These are phyloP conservation scores for Fonsecaea pedrosoi DNA, from an alignment of 2,329 filamentous ascomycete species.

Conservation along the genomic window DNA sequence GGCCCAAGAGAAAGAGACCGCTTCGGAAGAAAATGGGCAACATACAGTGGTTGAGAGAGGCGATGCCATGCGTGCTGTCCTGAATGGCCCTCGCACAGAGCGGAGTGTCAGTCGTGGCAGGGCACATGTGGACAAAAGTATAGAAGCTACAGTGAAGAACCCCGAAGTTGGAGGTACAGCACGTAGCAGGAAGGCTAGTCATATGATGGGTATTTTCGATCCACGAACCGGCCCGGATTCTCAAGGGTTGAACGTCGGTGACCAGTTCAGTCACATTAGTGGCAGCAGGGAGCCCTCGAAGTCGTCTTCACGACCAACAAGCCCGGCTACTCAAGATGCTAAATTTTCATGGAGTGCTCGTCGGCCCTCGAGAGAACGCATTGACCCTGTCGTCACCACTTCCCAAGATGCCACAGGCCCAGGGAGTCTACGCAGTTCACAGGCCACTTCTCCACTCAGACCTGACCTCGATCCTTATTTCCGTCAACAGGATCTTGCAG, in stretches of 20 bases:
- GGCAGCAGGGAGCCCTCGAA: conserved; percentile 15
- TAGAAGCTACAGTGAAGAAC: conserved; percentile 68
- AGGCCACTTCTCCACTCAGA: conserved; percentile 19
- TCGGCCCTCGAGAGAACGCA: conserved; percentile 20
- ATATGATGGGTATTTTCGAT: conserved; percentile 70
- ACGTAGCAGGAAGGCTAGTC: conserved; percentile 69
- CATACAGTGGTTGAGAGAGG: conserved; percentile 34
- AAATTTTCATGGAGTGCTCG: conserved; percentile 8
- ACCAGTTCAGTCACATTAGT: conserved; percentile 13
- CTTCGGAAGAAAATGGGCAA: conserved; percentile 38
- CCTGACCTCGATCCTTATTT: conserved; percentile 40
- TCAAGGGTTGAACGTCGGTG: conserved; percentile 16
- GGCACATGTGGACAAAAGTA: conserved; percentile 64
- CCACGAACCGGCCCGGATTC: conserved; percentile 28
- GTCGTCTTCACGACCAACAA: conserved; percentile 26
- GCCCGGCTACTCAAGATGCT: conserved; percentile 23
- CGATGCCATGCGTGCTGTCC: conserved; percentile 38
- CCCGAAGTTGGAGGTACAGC: conserved; percentile 61
- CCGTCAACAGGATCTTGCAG: conserved; percentile 42
- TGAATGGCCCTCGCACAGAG: conserved; percentile 42
- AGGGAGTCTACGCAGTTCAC: conserved; percentile 7
- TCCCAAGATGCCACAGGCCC: conserved; percentile 11
- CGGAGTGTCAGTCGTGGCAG: conserved; percentile 54
- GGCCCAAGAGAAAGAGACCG: conserved; percentile 36
- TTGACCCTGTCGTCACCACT: conserved; percentile 5